These are phyloP conservation scores for Agapanthus africanus DNA, from an alignment of 106 monocot species.

Conservation along the genomic window DNA sequence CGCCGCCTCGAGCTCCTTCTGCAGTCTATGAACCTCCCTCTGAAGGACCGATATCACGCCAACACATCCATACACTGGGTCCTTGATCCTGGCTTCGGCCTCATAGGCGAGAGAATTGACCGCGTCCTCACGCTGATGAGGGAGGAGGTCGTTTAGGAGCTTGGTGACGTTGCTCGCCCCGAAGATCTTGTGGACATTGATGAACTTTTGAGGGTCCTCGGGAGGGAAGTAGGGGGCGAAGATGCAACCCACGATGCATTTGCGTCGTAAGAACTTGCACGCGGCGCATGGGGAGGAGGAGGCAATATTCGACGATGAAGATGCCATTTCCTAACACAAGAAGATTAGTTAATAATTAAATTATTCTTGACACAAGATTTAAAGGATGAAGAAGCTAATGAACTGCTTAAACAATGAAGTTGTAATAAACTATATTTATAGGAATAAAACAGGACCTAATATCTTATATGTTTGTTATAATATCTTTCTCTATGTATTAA, in stretches of 20 bases:
- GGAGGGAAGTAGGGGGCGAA: constrained; percentile 64
- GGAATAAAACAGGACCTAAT: no score
- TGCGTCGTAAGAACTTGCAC: constrained; percentile 54
- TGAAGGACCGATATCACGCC: constrained; percentile 53
- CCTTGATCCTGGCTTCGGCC: constrained; percentile 44
- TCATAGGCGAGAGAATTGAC: no score
- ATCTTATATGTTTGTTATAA: no score
- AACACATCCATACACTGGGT: constrained; percentile 57
- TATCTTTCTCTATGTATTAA: no score
- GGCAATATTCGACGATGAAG: constrained; percentile 6
- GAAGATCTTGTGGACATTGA: constrained; percentile 62
- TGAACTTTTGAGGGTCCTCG: constrained; percentile 51
- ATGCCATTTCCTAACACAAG: background rate
- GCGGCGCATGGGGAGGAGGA: constrained; percentile 46
- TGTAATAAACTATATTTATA: background rate
- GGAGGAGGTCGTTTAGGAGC: constrained; percentile 47
- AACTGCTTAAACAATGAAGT: background rate
- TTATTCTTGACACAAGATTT: no score
- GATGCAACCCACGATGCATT: constrained; percentile 53
- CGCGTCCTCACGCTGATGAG: constrained; percentile 50
- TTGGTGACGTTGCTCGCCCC: constrained; percentile 60
- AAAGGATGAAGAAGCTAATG: no score
- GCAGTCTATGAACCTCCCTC: constrained; percentile 32
- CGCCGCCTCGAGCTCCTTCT: constrained; percentile 43
- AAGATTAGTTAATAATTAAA: background rate